Conservation (phyloP, 495 filamentous ascomycete species). For the Clavariopsis aquatica region DNA sequence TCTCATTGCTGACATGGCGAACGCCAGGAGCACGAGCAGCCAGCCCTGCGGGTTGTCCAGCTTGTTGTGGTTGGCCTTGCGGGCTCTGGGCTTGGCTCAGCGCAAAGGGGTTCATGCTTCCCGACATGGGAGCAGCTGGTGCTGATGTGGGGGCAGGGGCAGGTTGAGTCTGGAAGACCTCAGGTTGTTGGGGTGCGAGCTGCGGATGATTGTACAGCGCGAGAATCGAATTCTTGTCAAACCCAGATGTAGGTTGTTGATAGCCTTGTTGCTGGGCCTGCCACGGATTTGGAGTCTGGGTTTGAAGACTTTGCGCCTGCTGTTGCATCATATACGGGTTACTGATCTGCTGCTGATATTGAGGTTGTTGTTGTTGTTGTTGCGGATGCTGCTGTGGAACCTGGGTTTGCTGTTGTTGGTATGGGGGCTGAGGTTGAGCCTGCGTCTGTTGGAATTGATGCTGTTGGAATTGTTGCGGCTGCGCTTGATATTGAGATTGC, state of each 20-base stretch:
- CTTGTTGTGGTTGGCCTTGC: slow-evolving; percentile 32
- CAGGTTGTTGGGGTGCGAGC: slow-evolving; percentile 56
- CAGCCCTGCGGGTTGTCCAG: not conserved
- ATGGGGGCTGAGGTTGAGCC: slow-evolving; percentile 12
- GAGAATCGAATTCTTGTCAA: slow-evolving; percentile 81
- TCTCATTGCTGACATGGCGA: slow-evolving; percentile 80
- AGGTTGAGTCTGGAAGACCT: slow-evolving; percentile 38
- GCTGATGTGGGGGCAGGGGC: slow-evolving; percentile 11
- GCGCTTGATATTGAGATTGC: slow-evolving; percentile 25
- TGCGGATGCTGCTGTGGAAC: slow-evolving; percentile 13
- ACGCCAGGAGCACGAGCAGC: slow-evolving; percentile 31
- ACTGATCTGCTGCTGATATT: not conserved
- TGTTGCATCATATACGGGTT: slow-evolving; percentile 1
- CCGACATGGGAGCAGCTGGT: slow-evolving; percentile 20
- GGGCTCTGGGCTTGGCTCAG: slow-evolving; percentile 41
- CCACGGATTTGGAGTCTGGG: slow-evolving; percentile 11
- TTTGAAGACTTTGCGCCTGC: not conserved
- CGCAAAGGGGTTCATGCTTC: slow-evolving; percentile 43
- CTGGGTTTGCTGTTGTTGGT: slow-evolving; percentile 29
- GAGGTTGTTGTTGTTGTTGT: not conserved
- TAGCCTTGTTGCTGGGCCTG: slow-evolving; percentile 46
- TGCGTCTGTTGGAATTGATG: slow-evolving; percentile 33
- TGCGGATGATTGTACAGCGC: slow-evolving; percentile 82
- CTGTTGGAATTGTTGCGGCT: slow-evolving; percentile 23
- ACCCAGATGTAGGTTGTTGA: slow-evolving; percentile 43